These are phyloP conservation scores for Sugiyamaella castrensis DNA, from an alignment of 1,139 yeast species.

Conservation along the genomic window DNA sequence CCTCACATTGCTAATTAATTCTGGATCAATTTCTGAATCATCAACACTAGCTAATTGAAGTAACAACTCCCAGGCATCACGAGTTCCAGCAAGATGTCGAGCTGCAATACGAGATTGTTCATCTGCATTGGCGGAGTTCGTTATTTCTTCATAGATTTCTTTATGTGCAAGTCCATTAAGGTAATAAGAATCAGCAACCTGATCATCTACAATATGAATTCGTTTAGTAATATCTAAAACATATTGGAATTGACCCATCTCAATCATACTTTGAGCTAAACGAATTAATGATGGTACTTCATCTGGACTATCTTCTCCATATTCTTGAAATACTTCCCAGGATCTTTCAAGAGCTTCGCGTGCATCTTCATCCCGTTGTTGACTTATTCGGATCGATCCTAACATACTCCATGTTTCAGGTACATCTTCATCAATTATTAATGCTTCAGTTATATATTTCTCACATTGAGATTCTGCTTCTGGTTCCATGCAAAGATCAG, in stretches of 20 bases:
- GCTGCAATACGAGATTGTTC: constrained; percentile 22
- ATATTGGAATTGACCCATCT: constrained; percentile 65
- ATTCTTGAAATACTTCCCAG: constrained; percentile 55
- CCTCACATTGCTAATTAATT: constrained; percentile 30
- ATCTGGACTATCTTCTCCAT: constrained; percentile 38
- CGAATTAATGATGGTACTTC: constrained; percentile 69
- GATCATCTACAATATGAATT: constrained; percentile 76
- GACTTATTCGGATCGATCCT: constrained; percentile 89
- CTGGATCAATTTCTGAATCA: constrained; percentile 31
- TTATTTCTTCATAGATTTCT: constrained; percentile 36
- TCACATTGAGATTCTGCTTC: constrained; percentile 85
- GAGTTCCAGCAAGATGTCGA: constrained; percentile 35
- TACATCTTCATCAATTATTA: constrained; percentile 55
- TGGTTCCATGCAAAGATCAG: constrained; percentile 92
- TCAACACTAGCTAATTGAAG: constrained; percentile 26
- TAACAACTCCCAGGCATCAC: constrained; percentile 33
- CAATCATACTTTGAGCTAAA: constrained; percentile 58
- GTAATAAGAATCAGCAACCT: constrained; percentile 73
- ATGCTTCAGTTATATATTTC: constrained; percentile 60
- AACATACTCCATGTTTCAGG: constrained; percentile 82
- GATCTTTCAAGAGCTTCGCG: constrained; percentile 61
- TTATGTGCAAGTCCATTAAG: constrained; percentile 76
- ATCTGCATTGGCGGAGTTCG: constrained; percentile 9
- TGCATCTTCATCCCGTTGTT: constrained; percentile 74
- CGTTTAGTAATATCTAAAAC: constrained; percentile 60